A percentile compares a stretch with the other conserved stretches of the same genome.
phyloP scores from a whole-genome alignment of 176 grass and related monocot species.

The Melocanna baccifera region DNA sequence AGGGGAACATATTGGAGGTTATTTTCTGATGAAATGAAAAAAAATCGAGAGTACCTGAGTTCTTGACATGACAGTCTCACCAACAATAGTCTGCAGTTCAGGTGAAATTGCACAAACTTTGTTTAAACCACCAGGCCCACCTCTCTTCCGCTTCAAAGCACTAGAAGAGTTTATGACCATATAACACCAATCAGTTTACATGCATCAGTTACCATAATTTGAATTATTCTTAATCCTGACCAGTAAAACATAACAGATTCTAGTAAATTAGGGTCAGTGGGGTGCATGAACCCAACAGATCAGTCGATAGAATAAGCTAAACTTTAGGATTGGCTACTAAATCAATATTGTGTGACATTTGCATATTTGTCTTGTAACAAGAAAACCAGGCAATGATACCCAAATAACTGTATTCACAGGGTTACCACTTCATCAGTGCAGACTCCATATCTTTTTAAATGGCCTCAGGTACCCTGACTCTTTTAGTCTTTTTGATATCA shows the following conservation, averaged over 20 bases:
- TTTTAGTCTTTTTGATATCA: neutral
- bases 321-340: neutral
- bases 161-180: conserved; percentile 28
- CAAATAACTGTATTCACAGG: neutral
- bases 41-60: conserved; percentile 62
- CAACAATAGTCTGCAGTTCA: conserved; percentile 92
- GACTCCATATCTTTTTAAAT: neutral
- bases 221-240: neutral
- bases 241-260: neutral
- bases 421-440: neutral
- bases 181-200: conserved; percentile 5
- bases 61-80: conserved; percentile 91
- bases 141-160: conserved; percentile 73
- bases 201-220: neutral
- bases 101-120: conserved; percentile 98
- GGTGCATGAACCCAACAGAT: neutral
- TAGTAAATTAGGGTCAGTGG: neutral
- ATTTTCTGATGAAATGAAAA: neutral
- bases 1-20: neutral
- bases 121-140: conserved; percentile 89
- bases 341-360: neutral
- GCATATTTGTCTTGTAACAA: neutral
- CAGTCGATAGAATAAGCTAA: neutral
- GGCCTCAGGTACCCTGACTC: neutral
- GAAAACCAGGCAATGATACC: neutral